phyloP scores from a whole-genome alignment of 225 moss, liverwort and hornwort species.

The Physcomitrium patens region DNA sequence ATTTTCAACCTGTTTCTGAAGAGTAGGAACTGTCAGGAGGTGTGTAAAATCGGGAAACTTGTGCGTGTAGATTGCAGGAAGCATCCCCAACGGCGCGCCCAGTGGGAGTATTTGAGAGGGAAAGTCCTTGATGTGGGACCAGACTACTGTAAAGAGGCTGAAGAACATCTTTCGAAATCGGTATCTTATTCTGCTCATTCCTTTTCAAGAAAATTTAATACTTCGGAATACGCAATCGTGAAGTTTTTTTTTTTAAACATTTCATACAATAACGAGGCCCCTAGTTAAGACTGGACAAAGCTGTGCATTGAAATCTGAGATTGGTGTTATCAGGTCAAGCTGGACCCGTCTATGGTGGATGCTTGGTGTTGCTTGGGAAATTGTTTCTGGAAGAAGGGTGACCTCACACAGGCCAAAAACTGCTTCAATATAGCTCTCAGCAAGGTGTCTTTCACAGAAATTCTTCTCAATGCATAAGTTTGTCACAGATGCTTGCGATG shows the following conservation, averaged over 20 bases:
- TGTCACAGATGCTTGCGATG: conserved; percentile 14
- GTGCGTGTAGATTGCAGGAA: conserved; percentile 59
- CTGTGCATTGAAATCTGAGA: conserved; percentile 27
- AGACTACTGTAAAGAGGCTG: conserved; percentile 66
- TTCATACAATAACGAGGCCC: not conserved
- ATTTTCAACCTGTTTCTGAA: not conserved
- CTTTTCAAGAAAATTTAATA: not conserved
- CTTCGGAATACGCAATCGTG: not conserved
- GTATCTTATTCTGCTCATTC: conserved; percentile 25
- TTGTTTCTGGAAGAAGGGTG: conserved; percentile 72
- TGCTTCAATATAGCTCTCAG: conserved; percentile 66
- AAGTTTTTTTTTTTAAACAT: not conserved
- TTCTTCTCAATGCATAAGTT: conserved; percentile 25
- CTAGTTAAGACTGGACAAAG: not conserved
- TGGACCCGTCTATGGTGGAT: conserved; percentile 65
- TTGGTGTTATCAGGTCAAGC: conserved; percentile 54
- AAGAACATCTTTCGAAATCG: conserved; percentile 72
- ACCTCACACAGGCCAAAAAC: conserved; percentile 61
- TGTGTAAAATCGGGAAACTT: conserved; percentile 23
- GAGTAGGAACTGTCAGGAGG: conserved; percentile 1
- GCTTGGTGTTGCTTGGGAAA: conserved; percentile 74
- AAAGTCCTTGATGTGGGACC: conserved; percentile 66
- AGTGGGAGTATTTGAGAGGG: conserved; percentile 70
- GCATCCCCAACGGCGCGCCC: conserved; percentile 44
- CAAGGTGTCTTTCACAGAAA: conserved; percentile 39